These are phyloP conservation scores for Exophiala phaeomuriformis DNA, from an alignment of 2,329 filamentous ascomycete species.

Conservation along the genomic window DNA sequence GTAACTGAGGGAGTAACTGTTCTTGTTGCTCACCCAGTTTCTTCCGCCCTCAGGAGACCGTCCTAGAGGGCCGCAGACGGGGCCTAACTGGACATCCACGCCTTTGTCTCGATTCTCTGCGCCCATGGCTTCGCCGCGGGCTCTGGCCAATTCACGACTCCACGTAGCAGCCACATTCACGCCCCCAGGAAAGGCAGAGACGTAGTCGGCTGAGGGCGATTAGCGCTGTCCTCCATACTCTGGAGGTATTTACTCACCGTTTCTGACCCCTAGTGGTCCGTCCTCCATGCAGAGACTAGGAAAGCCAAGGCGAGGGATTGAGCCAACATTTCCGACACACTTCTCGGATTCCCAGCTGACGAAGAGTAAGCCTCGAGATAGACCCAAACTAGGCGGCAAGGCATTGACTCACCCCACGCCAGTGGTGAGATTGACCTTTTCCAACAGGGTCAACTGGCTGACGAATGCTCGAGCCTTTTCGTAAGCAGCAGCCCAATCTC, in stretches of 20 bases:
- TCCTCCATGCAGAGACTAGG: conserved; percentile 79
- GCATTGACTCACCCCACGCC: conserved; percentile 63
- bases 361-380: conserved; percentile 14
- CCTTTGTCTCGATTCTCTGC: conserved; percentile 68
- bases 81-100: conserved; percentile 66
- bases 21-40: conserved; percentile 50
- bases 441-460: conserved; percentile 69
- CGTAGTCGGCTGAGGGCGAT: conserved; percentile 57
- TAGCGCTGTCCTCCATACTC: not conserved
- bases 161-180: conserved; percentile 77
- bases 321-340: conserved; percentile 66
- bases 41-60: conserved; percentile 60
- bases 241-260: conserved; percentile 38
- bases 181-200: conserved; percentile 72
- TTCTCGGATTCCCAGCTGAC: conserved; percentile 58
- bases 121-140: conserved; percentile 66
- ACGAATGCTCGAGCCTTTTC: conserved; percentile 70
- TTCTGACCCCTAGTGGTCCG: conserved; percentile 70
- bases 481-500: conserved; percentile 70
- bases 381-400: not conserved
- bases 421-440: conserved; percentile 94
- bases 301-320: conserved; percentile 53
- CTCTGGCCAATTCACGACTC: conserved; percentile 63
- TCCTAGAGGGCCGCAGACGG: conserved; percentile 67
- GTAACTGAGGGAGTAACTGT: not conserved